phyloP scores from a whole-genome alignment of 1,139 yeast species.

The Sugiyamaella sp. region DNA sequence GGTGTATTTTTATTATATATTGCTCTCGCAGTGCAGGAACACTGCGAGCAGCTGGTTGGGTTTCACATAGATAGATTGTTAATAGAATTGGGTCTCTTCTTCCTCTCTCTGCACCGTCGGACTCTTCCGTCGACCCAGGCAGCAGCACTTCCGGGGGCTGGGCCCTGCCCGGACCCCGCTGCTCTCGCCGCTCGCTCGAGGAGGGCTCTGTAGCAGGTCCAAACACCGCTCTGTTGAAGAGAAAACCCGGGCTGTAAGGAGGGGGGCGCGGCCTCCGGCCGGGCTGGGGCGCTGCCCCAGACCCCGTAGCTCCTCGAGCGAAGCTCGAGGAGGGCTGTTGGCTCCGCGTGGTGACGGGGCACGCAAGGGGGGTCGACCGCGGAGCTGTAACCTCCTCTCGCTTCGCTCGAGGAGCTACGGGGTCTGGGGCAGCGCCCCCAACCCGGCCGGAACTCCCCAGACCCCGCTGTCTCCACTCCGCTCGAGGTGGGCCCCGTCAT shows the following conservation, averaged over 20 bases:
- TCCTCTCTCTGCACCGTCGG: neutral
- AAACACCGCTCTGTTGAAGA: too few relatives aligned
- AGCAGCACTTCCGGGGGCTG: too few relatives aligned
- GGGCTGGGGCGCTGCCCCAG: slow-evolving; percentile 1
- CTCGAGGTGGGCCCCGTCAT: neutral
- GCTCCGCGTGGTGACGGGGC: too few relatives aligned
- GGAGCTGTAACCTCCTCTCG: too few relatives aligned
- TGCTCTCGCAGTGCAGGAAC: slow-evolving; percentile 12
- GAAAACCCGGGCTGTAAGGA: too few relatives aligned
- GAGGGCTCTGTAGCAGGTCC: too few relatives aligned
- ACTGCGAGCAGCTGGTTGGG: slow-evolving; percentile 7
- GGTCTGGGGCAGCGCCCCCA: neutral
- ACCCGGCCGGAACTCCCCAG: neutral
- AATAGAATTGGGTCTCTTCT: neutral
- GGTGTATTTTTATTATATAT: slow-evolving; percentile 12
- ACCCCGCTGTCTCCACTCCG: neutral
- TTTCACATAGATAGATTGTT: slow-evolving; percentile 1
- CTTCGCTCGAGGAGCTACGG: neutral
- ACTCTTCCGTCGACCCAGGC: too few relatives aligned
- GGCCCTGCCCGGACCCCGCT: too few relatives aligned
- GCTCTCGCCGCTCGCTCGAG: too few relatives aligned
- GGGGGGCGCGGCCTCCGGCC: neutral
- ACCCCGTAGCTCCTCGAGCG: slow-evolving; percentile 1
- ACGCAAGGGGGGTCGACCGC: too few relatives aligned
- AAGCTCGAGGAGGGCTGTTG: too few relatives aligned